Conservation (phyloP, 495 filamentous ascomycete genomes). For the Parathielavia appendiculata region DNA sequence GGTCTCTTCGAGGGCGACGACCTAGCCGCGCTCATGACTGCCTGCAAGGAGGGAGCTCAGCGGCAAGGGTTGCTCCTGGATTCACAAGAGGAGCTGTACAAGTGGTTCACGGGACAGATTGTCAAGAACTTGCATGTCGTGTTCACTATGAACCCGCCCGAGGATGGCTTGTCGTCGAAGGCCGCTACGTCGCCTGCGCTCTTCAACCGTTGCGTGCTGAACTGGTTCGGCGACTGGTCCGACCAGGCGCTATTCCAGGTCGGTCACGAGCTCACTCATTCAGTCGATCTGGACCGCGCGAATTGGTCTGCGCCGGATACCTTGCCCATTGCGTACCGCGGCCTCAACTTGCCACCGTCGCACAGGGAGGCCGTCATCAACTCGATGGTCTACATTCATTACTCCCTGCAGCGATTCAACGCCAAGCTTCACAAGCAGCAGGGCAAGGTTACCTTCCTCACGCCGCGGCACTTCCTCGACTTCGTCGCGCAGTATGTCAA, state of each 20-base stretch:
- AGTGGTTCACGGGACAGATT: conserved; percentile 99
- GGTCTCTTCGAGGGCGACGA: conserved; percentile 98
- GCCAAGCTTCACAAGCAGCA: conserved; percentile 84
- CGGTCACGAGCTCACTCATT: conserved; percentile 89
- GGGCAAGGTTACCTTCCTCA: conserved; percentile 83
- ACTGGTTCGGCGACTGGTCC: conserved; percentile 99
- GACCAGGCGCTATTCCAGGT: conserved; percentile 99
- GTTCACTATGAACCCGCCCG: conserved; percentile 99
- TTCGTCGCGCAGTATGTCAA: conserved; percentile 98
- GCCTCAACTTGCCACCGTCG: conserved; percentile 74
- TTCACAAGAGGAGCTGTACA: conserved; percentile 97
- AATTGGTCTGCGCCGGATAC: conserved; percentile 84
- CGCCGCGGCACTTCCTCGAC: conserved; percentile 93
- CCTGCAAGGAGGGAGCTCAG: conserved; percentile 96
- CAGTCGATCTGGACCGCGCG: conserved; percentile 84
- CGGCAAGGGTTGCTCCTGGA: conserved; percentile 91
- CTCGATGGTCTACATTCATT: conserved; percentile 97
- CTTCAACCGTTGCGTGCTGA: conserved; percentile 98
- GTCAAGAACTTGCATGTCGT: conserved; percentile 98
- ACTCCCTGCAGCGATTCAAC: conserved; percentile 89
- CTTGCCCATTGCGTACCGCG: conserved; percentile 85
- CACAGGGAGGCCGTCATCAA: conserved; percentile 91
- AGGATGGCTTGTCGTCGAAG: conserved; percentile 89
- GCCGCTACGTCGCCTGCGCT: conserved; percentile 94
- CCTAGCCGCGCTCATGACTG: conserved; percentile 92